phyloP scores from a whole-genome alignment of 164 flowering plant species.

The Platanus orientalis region DNA sequence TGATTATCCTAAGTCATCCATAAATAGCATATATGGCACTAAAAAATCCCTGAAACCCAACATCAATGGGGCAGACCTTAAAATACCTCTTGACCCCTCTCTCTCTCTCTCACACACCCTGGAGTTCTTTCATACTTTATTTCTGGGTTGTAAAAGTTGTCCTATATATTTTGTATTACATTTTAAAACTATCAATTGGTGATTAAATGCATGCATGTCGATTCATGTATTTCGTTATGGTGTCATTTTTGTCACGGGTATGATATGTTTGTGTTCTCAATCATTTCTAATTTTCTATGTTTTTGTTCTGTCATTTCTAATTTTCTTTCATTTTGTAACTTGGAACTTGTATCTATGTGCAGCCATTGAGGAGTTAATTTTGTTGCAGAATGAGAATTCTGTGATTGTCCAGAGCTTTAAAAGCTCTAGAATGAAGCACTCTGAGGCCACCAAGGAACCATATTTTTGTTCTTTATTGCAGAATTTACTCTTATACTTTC shows the following conservation, averaged over 20 bases:
- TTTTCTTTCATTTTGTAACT: slow-evolving; percentile 7
- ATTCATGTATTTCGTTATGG: not conserved
- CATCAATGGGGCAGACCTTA: not conserved
- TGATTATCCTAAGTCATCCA: too few species aligned
- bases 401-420: slow-evolving; percentile 12
- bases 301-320: not conserved
- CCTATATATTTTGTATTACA: too few species aligned
- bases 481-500: slow-evolving; percentile 63
- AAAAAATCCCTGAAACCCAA: not conserved
- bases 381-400: slow-evolving; percentile 18
- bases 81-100: too few species aligned
- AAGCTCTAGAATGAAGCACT: slow-evolving; percentile 36
- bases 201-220: too few species aligned
- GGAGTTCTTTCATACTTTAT: too few species aligned
- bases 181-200: too few species aligned
- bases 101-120: too few species aligned
- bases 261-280: too few species aligned
- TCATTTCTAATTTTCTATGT: not conserved
- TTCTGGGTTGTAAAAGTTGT: too few species aligned
- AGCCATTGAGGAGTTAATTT: slow-evolving; percentile 51
- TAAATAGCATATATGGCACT: not conserved
- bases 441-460: slow-evolving; percentile 53
- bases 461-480: slow-evolving; percentile 32
- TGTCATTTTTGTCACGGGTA: not conserved
- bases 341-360: slow-evolving; percentile 18